phyloP scores from a whole-genome alignment of 2,329 filamentous ascomycete genomes.

The Colletotrichum sp. region DNA sequence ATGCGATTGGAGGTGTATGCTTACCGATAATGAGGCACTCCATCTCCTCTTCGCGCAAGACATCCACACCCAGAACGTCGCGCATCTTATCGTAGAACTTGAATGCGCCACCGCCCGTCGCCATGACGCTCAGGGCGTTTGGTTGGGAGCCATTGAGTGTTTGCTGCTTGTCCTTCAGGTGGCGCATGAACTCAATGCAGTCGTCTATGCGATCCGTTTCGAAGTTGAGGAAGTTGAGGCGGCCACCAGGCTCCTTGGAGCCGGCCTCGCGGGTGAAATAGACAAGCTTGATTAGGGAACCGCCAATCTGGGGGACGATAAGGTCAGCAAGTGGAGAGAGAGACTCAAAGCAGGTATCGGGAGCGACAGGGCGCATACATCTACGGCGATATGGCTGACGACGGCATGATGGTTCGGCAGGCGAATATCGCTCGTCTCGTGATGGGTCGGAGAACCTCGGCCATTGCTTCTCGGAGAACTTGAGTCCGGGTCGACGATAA shows the following conservation, averaged over 20 bases:
- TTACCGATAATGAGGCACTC: constrained; percentile 93
- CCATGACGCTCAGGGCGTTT: constrained; percentile 86
- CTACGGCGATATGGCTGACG: constrained; percentile 95
- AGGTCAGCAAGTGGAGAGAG: background rate
- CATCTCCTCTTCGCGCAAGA: constrained; percentile 96
- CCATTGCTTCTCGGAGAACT: constrained; percentile 54
- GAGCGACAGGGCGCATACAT: constrained; percentile 63
- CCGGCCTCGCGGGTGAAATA: constrained; percentile 92
- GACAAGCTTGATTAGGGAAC: constrained; percentile 93
- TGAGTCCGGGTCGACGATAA: constrained; percentile 87
- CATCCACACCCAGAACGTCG: constrained; percentile 83
- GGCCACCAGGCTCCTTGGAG: constrained; percentile 80
- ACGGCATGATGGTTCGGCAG: constrained; percentile 93
- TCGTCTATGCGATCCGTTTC: constrained; percentile 95
- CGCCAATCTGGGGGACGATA: constrained; percentile 75
- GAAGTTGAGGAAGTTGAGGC: constrained; percentile 94
- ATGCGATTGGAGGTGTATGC: constrained; percentile 22
- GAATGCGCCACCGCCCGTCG: constrained; percentile 93
- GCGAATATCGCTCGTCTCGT: constrained; percentile 91
- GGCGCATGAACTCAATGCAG: constrained; percentile 89
- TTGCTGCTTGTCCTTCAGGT: constrained; percentile 82
- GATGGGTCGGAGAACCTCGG: constrained; percentile 51
- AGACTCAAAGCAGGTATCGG: constrained; percentile 24
- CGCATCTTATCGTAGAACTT: constrained; percentile 95
- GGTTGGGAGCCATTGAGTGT: constrained; percentile 74